Conservation (phyloP, 1,284 basidiomycete species). For the Ceratobasidium sp. region DNA sequence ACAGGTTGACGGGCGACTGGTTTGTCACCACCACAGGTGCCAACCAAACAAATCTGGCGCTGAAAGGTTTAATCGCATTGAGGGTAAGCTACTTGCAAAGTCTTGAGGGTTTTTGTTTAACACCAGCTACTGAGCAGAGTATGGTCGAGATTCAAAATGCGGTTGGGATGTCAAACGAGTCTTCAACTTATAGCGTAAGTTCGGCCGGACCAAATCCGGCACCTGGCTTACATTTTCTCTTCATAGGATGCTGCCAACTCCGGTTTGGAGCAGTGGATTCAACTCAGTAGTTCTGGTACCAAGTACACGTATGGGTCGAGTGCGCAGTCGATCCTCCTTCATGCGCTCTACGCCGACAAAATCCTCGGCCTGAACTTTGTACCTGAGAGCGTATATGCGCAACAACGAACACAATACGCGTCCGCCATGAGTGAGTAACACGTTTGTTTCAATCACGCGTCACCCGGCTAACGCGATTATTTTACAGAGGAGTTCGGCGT, state of each 20-base stretch:
- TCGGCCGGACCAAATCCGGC: not conserved
- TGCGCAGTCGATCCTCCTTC: slow-evolving; percentile 5
- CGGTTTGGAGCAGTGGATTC: slow-evolving; percentile 25
- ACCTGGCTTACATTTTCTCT: not conserved
- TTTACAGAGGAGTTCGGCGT: slow-evolving; percentile 23
- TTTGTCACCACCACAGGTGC: not conserved
- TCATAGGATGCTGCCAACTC: slow-evolving; percentile 16
- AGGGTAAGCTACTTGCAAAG: not conserved
- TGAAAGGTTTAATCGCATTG: slow-evolving; percentile 24
- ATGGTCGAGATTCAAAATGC: slow-evolving; percentile 32
- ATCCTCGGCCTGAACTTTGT: slow-evolving; percentile 31
- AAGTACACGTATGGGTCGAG: slow-evolving; percentile 17
- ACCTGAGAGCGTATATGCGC: slow-evolving; percentile 18
- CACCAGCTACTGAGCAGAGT: not conserved
- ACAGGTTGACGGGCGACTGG: slow-evolving; percentile 16
- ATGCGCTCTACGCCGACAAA: slow-evolving; percentile 19
- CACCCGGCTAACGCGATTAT: not conserved
- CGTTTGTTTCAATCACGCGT: not conserved
- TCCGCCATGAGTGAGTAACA: slow-evolving; percentile 4
- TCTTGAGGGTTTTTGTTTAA: not conserved
- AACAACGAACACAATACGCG: slow-evolving; percentile 8
- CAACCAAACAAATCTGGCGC: slow-evolving; percentile 26
- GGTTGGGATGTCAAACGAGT: slow-evolving; percentile 28
- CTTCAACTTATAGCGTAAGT: slow-evolving; percentile 18
- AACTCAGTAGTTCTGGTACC: slow-evolving; percentile 17